Evolutionary conservation across 305 asterid genomes (phyloP).

Genomic region (Fraxinus velutina): DNA sequence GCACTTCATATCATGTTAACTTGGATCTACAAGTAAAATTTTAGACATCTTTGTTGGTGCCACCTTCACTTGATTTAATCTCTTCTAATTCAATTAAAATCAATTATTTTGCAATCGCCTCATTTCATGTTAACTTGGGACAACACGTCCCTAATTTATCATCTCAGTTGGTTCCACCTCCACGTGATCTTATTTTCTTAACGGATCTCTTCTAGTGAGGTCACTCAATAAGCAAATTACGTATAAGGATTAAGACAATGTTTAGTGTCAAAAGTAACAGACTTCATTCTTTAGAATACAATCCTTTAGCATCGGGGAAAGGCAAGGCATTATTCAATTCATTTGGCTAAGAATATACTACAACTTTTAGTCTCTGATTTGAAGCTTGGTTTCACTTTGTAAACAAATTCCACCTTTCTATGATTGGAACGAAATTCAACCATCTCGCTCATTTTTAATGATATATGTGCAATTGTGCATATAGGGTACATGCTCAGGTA

Average conservation of each 20-base stretch:
- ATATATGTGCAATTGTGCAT: neutral
- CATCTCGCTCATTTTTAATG: neutral
- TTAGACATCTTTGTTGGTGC: neutral
- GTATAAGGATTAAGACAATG: neutral
- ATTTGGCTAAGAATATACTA: neutral
- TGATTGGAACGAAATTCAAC: slow-evolving; percentile 1
- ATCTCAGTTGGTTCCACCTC: neutral
- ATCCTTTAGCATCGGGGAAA: neutral
- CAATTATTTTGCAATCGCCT: neutral
- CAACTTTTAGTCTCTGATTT: neutral
- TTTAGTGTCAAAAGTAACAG: neutral
- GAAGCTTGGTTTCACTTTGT: neutral
- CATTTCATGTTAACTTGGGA: neutral
- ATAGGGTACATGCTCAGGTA: neutral
- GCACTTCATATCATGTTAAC: neutral
- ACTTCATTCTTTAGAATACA: neutral
- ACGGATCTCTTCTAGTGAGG: neutral
- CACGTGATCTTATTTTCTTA: neutral
- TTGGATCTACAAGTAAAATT: neutral
- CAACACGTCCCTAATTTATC: neutral
- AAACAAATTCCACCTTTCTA: neutral
- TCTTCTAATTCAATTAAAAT: neutral
- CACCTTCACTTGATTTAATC: neutral
- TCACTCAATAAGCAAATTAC: neutral
- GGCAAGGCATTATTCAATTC: neutral